phyloP scores from a whole-genome alignment of 225 moss, liverwort and hornwort genomes.

The Straminergon stramineum region DNA sequence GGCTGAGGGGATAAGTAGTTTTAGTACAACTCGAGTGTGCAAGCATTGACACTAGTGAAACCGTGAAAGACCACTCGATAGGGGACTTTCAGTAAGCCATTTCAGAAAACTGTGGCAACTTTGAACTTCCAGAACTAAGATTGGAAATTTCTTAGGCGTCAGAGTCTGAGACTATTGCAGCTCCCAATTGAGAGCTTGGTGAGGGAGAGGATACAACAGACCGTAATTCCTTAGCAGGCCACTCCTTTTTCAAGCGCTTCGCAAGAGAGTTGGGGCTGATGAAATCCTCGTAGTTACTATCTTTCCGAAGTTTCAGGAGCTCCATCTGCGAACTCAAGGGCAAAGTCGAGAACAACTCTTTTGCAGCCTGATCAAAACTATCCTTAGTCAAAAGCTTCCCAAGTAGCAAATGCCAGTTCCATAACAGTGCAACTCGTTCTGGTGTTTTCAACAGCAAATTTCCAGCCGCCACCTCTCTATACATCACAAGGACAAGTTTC shows the following conservation, averaged over 20 bases:
- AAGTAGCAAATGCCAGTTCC: background rate
- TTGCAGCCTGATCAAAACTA: background rate
- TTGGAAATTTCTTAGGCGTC: background rate
- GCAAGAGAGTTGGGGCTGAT: background rate
- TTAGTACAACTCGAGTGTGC: background rate
- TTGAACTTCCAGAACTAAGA: background rate
- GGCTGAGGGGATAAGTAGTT: background rate
- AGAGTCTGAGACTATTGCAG: background rate
- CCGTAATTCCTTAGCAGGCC: background rate
- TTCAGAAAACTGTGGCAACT: background rate
- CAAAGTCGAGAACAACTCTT: background rate
- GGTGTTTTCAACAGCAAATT: conserved; percentile 1
- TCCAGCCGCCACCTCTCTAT: background rate
- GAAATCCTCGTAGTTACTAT: background rate
- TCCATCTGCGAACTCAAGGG: background rate
- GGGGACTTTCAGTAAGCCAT: background rate
- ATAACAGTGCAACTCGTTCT: background rate
- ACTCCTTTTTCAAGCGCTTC: background rate
- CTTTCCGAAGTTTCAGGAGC: background rate
- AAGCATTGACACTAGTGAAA: background rate
- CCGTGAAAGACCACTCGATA: background rate
- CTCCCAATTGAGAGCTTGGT: background rate
- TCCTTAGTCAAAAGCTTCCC: background rate
- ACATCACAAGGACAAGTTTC: background rate
- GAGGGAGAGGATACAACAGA: background rate